Base-by-base conservation (phyloP, 1,284 basidiomycete genomes). In the Laetiporus sulphureus region DNA sequence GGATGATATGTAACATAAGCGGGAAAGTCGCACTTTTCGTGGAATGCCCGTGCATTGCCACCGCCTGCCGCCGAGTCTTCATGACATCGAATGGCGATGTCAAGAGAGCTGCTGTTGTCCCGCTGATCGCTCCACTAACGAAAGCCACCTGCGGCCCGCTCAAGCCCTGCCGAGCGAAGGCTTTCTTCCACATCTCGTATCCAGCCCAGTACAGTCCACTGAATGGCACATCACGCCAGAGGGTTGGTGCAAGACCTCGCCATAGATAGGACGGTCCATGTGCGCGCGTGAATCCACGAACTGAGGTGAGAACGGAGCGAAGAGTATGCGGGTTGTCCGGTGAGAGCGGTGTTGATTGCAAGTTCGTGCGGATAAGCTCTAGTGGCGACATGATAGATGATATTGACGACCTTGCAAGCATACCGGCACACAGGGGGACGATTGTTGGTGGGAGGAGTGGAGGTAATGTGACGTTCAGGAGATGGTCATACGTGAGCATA, bases 151-250 rank as follows among this genome's bases (percentile, higher is more conserved):
- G 74, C 27, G 86, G 73, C 35, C 91, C 91, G 40, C 72, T 65
- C 44, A 69, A 57, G 3, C 81, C 80, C 19, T 55, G 63, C 22
- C 64, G 65, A 34, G 66, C 65, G 44, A 87, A 75, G 29, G 59
- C 52, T 19, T 64, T 60, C 60, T 88, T 89, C 63, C 72, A 73
- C 1, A 70, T 61, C 57, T 90, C 85, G 53, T 87, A 88, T 19
- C 77, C 75, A 4, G 82, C 80, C 87, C 92, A 95, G 56, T 96
- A 96, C 34, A 94, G 71, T 0, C 92, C 95, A 30, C 89, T 93
- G 61, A 99, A 99, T 0, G 95, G 95, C 1, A 99, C 95, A 54
- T 99, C 95, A 43, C 95, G 77, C 92, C 91, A 98, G 6, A 99
- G 71, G 4, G 93, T 97, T 3, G 94, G 79, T 0, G 86, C 85